Percentiles rank a stretch among this genome's conserved stretches.
Conservation (phyloP, 2,329 filamentous ascomycete species). For the Aureobasidium sp. region DNA sequence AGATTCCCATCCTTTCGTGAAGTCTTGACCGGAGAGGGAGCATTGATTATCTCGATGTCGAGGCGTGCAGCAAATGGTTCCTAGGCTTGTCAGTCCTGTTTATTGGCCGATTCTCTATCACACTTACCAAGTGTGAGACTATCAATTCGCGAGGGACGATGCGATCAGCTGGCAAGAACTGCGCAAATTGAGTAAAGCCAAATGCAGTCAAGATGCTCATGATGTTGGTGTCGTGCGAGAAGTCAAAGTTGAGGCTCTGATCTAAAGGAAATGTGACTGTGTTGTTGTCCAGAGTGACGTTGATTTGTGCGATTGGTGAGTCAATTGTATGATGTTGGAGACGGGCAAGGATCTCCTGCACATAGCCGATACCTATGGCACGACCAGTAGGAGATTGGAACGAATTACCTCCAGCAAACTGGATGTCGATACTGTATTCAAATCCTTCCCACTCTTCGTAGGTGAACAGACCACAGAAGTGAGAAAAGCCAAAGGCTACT, state of each 20-base stretch:
- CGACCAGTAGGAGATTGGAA: slow-evolving; percentile 60
- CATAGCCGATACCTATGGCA: slow-evolving; percentile 66
- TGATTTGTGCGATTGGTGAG: slow-evolving; percentile 41
- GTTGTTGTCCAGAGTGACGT: slow-evolving; percentile 63
- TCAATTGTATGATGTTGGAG: slow-evolving; percentile 56
- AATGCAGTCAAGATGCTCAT: slow-evolving; percentile 64
- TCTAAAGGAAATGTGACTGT: slow-evolving; percentile 64
- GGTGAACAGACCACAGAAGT: slow-evolving; percentile 68
- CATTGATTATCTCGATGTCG: slow-evolving; percentile 66
- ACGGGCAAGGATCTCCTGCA: slow-evolving; percentile 65
- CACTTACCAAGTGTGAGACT: slow-evolving; percentile 50
- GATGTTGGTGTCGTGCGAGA: slow-evolving; percentile 69
- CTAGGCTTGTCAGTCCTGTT: slow-evolving; percentile 22
- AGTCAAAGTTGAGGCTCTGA: slow-evolving; percentile 69
- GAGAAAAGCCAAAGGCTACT: slow-evolving; percentile 66
- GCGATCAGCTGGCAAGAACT: slow-evolving; percentile 49
- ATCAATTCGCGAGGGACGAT: slow-evolving; percentile 57
- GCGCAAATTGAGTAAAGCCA: slow-evolving; percentile 61
- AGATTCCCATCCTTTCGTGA: slow-evolving; percentile 40
- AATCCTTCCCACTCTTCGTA: slow-evolving; percentile 68
- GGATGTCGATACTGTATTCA: slow-evolving; percentile 63
- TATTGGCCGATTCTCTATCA: too few species aligned
- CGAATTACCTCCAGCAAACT: too few species aligned
- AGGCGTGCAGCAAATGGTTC: slow-evolving; percentile 66
- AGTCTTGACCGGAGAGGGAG: slow-evolving; percentile 56